A percentile compares a stretch with the other conserved stretches of the same genome.
phyloP scores from a whole-genome alignment of 805 yeast species.

The Sporopachydermia lactativora region DNA sequence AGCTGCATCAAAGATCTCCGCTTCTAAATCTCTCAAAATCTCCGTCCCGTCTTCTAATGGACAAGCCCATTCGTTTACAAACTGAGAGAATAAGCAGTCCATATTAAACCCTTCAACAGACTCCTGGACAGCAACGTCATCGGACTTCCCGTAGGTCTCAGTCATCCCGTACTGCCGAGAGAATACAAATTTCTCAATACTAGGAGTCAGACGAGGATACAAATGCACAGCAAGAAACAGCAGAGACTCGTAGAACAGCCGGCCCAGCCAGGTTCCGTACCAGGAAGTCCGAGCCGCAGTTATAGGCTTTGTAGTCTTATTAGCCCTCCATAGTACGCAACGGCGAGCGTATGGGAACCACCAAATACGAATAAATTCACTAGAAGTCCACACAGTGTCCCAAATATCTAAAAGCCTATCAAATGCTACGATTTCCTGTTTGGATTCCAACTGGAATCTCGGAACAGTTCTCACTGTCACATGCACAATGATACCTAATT shows the following conservation, averaged over 20 bases:
- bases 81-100: constrained; percentile 92
- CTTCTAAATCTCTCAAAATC: constrained; percentile 48
- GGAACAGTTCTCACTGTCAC: constrained; percentile 83
- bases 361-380: constrained; percentile 91
- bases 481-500: constrained; percentile 77
- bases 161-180: constrained; percentile 68
- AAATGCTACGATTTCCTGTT: constrained; percentile 71
- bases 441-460: constrained; percentile 62
- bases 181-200: constrained; percentile 74
- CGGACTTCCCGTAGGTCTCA: constrained; percentile 39
- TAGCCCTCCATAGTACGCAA: constrained; percentile 85
- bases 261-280: constrained; percentile 73
- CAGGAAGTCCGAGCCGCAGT: constrained; percentile 60
- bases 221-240: constrained; percentile 69
- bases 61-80: constrained; percentile 95
- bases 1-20: constrained; percentile 48
- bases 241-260: constrained; percentile 65
- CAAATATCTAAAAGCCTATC: constrained; percentile 52
- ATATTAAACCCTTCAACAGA: constrained; percentile 83
- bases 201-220: constrained; percentile 67
- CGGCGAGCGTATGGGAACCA: constrained; percentile 91
- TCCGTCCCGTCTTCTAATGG: constrained; percentile 71
- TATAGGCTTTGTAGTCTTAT: constrained; percentile 51
- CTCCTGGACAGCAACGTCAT: constrained; percentile 54
- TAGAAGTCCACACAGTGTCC: constrained; percentile 72